These are phyloP conservation scores for Fusarium buxicola DNA, from an alignment of 2,329 filamentous ascomycete species.

Conservation along the genomic window DNA sequence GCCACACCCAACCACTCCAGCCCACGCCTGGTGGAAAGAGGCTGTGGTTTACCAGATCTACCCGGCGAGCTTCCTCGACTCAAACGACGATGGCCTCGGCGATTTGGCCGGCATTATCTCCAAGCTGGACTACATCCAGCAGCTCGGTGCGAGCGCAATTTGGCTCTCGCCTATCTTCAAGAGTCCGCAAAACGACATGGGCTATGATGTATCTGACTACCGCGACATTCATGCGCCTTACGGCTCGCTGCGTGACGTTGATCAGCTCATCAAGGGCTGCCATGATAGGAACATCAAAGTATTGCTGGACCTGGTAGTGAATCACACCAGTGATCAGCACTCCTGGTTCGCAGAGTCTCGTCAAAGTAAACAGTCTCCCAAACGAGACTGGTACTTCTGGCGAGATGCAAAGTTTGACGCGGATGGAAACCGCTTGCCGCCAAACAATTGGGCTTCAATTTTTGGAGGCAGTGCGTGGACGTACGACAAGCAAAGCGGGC, in stretches of 20 bases:
- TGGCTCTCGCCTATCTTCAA: conserved; percentile 48
- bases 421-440: conserved; percentile 52
- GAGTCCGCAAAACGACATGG: conserved; percentile 69
- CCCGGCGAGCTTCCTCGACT: conserved; percentile 42
- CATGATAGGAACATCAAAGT: conserved; percentile 55
- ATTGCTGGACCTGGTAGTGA: conserved; percentile 47
- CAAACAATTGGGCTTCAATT: conserved; percentile 58
- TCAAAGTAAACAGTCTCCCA: conserved; percentile 60
- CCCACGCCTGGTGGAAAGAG: conserved; percentile 37
- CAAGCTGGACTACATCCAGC: conserved; percentile 46
- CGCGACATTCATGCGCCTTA: conserved; percentile 58
- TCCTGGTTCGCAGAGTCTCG: conserved; percentile 68
- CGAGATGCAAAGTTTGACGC: conserved; percentile 54
- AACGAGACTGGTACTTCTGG: conserved; percentile 69
- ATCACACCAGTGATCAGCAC: conserved; percentile 55
- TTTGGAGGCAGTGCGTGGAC: conserved; percentile 67
- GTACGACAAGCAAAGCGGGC: conserved; percentile 72
- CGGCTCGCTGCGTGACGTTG: conserved; percentile 73
- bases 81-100: conserved; percentile 39
- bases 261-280: conserved; percentile 68
- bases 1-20: too few species aligned
- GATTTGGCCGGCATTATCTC: conserved; percentile 42
- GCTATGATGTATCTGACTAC: conserved; percentile 74
- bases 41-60: conserved; percentile 52
- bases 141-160: conserved; percentile 32